Conservation (phyloP, 2,329 filamentous ascomycete species). For the Colletotrichum tabaci region DNA sequence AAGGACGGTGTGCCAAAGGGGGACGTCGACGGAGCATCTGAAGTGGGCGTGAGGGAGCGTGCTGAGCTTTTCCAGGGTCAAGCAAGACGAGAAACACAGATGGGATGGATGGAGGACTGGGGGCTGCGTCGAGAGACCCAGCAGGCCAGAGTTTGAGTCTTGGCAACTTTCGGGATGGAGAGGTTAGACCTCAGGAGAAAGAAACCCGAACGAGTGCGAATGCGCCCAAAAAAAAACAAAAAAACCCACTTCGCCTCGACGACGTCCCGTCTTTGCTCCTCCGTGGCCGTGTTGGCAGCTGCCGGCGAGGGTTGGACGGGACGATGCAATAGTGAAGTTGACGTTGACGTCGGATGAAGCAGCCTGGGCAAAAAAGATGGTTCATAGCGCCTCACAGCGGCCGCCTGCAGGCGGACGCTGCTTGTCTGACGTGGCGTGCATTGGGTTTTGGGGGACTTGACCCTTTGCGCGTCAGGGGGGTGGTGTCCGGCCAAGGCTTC, state of each 20-base stretch:
- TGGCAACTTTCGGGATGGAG: neutral
- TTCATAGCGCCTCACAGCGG: constrained; percentile 37
- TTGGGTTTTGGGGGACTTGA: constrained; percentile 4
- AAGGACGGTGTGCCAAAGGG: constrained; percentile 15
- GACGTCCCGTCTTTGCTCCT: neutral
- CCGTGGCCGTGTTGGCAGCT: neutral
- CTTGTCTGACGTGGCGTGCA: neutral
- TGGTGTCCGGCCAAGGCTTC: neutral
- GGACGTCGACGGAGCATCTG: constrained; percentile 30
- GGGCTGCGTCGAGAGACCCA: neutral
- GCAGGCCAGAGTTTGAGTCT: neutral
- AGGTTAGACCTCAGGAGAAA: neutral
- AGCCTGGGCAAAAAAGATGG: constrained; percentile 23
- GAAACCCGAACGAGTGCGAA: neutral
- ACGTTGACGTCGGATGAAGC: constrained; percentile 35
- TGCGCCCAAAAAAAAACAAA: neutral
- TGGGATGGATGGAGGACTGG: constrained; percentile 24
- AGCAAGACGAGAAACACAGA: constrained; percentile 24
- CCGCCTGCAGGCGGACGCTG: neutral
- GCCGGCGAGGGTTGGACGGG: neutral
- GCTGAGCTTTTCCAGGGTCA: constrained; percentile 13
- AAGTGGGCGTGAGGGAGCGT: constrained; percentile 19
- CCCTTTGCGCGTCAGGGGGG: neutral
- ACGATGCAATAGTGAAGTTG: constrained; percentile 8
- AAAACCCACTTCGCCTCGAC: constrained; percentile 6